phyloP scores from a whole-genome alignment of 2,329 filamentous ascomycete genomes.

The Colletotrichum acutatum region DNA sequence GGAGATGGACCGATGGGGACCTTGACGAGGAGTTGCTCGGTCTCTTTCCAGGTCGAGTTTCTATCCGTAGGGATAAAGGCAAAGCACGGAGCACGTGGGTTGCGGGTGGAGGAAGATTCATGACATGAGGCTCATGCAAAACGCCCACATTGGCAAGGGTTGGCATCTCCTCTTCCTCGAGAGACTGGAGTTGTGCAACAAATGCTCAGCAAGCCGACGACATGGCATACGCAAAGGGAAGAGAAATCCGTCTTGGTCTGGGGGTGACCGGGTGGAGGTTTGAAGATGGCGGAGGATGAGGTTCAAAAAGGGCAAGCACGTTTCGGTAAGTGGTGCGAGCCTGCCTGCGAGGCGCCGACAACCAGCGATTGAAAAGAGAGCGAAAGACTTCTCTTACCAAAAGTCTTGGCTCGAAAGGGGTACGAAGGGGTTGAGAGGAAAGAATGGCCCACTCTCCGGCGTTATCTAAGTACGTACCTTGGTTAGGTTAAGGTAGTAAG shows the following conservation, averaged over 20 bases:
- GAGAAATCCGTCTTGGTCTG: not conserved
- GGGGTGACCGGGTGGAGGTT: not conserved
- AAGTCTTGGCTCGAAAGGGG: conserved; percentile 15
- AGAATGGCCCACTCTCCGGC: conserved; percentile 1
- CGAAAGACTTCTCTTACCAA: not conserved
- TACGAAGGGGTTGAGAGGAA: not conserved
- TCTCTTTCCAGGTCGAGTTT: conserved; percentile 3
- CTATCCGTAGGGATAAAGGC: not conserved
- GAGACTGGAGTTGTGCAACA: not conserved
- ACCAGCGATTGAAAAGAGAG: not conserved
- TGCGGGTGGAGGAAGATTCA: not conserved
- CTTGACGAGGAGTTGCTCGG: conserved; percentile 9
- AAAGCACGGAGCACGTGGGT: conserved; percentile 14
- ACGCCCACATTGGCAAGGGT: conserved; percentile 2
- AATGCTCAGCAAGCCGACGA: not conserved
- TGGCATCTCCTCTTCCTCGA: not conserved
- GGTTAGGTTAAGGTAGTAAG: too few species aligned
- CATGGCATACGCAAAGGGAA: not conserved
- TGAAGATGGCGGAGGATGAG: not conserved
- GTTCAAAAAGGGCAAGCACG: conserved; percentile 5
- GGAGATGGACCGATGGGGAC: not conserved
- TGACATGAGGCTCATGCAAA: conserved; percentile 25
- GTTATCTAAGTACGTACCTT: not conserved
- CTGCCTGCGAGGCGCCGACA: conserved; percentile 6
- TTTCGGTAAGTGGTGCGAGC: conserved; percentile 26